A percentile compares a stretch with the other conserved stretches of the same genome.
Conservation (phyloP, 1,139 yeast species). For the Kluyveromyces marxianus region DNA sequence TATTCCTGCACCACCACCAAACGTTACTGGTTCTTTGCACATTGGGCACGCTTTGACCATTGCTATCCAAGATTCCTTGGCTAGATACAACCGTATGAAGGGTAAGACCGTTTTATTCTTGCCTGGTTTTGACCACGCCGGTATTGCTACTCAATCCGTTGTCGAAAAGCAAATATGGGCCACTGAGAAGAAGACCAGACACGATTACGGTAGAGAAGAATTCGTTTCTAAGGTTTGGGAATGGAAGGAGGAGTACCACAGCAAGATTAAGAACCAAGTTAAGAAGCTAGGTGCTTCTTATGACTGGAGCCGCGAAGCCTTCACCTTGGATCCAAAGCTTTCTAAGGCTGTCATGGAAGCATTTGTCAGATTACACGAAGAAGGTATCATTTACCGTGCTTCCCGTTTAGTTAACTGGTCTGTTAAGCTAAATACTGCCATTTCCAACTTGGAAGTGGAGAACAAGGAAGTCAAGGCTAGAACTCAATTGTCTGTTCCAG, state of each 20-base stretch:
- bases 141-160: constrained; percentile 97
- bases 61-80: constrained; percentile 86
- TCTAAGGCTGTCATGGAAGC: constrained; percentile 84
- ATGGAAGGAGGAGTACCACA: constrained; percentile 95
- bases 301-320: constrained; percentile 92
- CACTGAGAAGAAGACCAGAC: constrained; percentile 81
- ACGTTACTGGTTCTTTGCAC: constrained; percentile 97
- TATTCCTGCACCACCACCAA: constrained; percentile 98
- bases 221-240: constrained; percentile 90
- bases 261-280: constrained; percentile 76
- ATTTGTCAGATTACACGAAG: constrained; percentile 84
- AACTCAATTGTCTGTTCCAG: constrained; percentile 78
- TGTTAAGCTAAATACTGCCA: constrained; percentile 86
- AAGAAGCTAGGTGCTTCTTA: constrained; percentile 90
- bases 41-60: constrained; percentile 98
- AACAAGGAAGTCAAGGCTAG: constrained; percentile 82
- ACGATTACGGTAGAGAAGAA: constrained; percentile 88
- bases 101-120: constrained; percentile 89
- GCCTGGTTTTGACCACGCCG: constrained; percentile 99
- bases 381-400: constrained; percentile 93
- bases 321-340: constrained; percentile 77
- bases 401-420: constrained; percentile 95
- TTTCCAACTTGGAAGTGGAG: constrained; percentile 93
- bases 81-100: constrained; percentile 93
- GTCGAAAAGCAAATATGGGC: constrained; percentile 96